phyloP scores from a whole-genome alignment of 1,284 basidiomycete genomes.

The Bondarzewia mesenterica region DNA sequence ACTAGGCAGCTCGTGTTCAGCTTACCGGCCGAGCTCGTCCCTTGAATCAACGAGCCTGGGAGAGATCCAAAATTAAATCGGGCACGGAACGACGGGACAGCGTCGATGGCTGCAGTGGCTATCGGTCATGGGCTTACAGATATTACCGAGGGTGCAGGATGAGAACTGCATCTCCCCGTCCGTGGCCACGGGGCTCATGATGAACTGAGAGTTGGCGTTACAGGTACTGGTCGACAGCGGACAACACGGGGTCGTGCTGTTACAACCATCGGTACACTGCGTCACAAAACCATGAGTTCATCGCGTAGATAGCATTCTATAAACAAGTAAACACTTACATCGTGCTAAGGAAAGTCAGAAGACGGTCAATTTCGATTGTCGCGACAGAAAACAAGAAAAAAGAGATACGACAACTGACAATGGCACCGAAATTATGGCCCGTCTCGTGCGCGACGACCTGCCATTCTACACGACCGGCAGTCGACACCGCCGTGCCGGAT shows the following conservation, averaged over 20 bases:
- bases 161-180: conserved; percentile 65
- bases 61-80: neutral
- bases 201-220: conserved; percentile 57
- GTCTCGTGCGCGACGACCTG: conserved; percentile 86
- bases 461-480: conserved; percentile 67
- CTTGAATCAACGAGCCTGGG: conserved; percentile 54
- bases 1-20: conserved; percentile 58
- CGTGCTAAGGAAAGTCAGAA: conserved; percentile 36
- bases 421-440: conserved; percentile 89
- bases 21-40: conserved; percentile 23
- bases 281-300: conserved; percentile 6
- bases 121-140: conserved; percentile 50
- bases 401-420: conserved; percentile 40
- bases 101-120: neutral
- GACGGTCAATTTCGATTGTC: neutral
- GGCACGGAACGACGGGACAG: neutral
- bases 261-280: conserved; percentile 65
- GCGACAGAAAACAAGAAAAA: neutral
- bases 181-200: conserved; percentile 79
- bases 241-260: conserved; percentile 54
- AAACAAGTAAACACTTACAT: conserved; percentile 31
- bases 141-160: conserved; percentile 78
- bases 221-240: conserved; percentile 58
- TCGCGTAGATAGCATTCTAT: neutral
- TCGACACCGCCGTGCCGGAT: conserved; percentile 82